A percentile compares a stretch with the other conserved stretches of the same genome.
phyloP scores from a whole-genome alignment of 768 basidiomycete genomes.

The Hericium rajendrae region DNA sequence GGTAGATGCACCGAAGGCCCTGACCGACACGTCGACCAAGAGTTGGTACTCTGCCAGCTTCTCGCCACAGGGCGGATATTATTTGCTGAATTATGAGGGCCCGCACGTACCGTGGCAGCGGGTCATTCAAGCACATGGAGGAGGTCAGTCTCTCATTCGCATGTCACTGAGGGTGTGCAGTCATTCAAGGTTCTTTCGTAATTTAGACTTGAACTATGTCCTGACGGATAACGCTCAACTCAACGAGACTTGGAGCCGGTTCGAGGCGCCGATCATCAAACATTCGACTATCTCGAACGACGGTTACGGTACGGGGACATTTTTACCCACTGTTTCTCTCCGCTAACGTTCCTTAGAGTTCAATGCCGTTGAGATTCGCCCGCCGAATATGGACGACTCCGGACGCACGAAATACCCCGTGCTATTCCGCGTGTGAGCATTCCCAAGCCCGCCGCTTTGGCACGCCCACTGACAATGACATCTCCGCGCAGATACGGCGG shows the following conservation, averaged over 20 bases:
- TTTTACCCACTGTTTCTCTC: not conserved
- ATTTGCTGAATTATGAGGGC: conserved; percentile 69
- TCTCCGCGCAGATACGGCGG: conserved; percentile 67
- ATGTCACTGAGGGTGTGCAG: too few species aligned
- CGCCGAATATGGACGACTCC: conserved; percentile 86
- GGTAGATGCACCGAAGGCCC: conserved; percentile 30
- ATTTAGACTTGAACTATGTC: conserved; percentile 48
- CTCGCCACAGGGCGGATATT: conserved; percentile 81
- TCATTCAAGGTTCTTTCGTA: not conserved
- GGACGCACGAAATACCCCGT: conserved; percentile 97
- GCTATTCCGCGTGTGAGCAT: conserved; percentile 67
- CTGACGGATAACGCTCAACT: conserved; percentile 66
- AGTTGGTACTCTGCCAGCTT: conserved; percentile 63
- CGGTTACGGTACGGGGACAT: conserved; percentile 51
- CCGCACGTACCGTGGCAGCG: conserved; percentile 85
- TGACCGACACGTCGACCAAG: conserved; percentile 42
- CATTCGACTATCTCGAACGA: conserved; percentile 71
- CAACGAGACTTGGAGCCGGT: conserved; percentile 52
- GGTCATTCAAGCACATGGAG: conserved; percentile 46
- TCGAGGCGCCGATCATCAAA: conserved; percentile 59
- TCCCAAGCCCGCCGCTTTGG: not conserved
- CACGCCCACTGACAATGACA: not conserved
- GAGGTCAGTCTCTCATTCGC: conserved; percentile 28
- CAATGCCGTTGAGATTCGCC: conserved; percentile 85
- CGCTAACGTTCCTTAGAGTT: conserved; percentile 43